phyloP scores from a whole-genome alignment of 2,329 filamentous ascomycete species.

The Sarocladium strictum region DNA sequence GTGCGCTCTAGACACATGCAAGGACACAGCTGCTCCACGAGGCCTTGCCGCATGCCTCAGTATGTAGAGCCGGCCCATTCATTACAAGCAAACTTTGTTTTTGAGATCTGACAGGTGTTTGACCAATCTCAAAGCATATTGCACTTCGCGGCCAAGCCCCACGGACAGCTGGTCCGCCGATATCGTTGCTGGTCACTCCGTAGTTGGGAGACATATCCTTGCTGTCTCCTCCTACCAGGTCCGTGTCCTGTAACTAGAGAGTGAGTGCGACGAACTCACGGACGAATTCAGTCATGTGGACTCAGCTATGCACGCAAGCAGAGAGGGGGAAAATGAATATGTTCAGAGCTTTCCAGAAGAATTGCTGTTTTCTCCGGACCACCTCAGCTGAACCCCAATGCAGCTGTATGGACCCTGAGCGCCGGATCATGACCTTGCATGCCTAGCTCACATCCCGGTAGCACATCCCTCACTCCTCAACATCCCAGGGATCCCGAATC shows the following conservation, averaged over 20 bases:
- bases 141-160: neutral
- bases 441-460: neutral
- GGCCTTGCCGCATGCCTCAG: neutral
- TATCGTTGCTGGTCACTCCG: neutral
- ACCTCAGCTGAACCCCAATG: neutral
- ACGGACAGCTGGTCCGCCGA: neutral
- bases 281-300: too few species aligned
- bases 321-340: neutral
- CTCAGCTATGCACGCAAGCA: neutral
- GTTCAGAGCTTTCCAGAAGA: neutral
- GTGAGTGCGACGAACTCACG: too few species aligned
- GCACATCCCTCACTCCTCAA: neutral
- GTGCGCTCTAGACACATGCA: neutral
- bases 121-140: neutral
- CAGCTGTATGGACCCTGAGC: neutral
- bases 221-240: too few species aligned
- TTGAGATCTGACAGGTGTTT: neutral
- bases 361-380: neutral
- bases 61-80: neutral
- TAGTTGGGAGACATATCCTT: too few species aligned
- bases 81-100: neutral
- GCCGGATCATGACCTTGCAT: slow-evolving; percentile 1
- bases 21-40: neutral
- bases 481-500: neutral
- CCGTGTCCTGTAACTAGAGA: too few species aligned